Conservation (phyloP, 768 basidiomycete species). For the Grammothele lineata region DNA sequence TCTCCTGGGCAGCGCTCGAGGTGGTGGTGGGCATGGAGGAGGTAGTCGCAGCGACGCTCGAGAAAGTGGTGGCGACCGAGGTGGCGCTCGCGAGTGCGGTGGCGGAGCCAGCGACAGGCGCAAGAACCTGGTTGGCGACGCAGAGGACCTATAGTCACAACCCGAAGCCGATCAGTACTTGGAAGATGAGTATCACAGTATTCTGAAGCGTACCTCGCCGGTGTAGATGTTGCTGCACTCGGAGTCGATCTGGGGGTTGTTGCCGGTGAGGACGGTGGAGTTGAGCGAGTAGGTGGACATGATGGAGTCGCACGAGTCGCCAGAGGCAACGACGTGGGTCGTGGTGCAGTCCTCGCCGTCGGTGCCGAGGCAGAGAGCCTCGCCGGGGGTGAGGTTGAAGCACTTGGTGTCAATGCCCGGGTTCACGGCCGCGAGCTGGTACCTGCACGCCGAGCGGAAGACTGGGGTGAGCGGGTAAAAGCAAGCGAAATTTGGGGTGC, state of each 20-base stretch:
- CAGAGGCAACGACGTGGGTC: conserved; percentile 50
- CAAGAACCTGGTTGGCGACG: conserved; percentile 33
- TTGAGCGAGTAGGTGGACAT: conserved; percentile 38
- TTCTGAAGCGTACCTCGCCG: conserved; percentile 54
- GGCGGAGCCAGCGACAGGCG: conserved; percentile 34
- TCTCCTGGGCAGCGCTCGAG: conserved; percentile 23
- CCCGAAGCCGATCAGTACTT: neutral
- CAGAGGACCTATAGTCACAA: conserved; percentile 48
- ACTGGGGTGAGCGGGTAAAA: neutral
- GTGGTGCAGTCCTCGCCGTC: conserved; percentile 55
- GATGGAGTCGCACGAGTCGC: conserved; percentile 60
- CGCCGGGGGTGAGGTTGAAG: conserved; percentile 51
- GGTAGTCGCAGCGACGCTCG: conserved; percentile 3
- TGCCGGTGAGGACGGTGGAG: conserved; percentile 48
- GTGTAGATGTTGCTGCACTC: conserved; percentile 66
- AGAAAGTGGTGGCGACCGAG: conserved; percentile 14
- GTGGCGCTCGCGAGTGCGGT: neutral
- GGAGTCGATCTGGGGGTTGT: conserved; percentile 71
- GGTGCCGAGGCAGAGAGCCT: conserved; percentile 58
- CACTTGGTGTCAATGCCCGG: conserved; percentile 48
- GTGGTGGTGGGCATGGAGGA: conserved; percentile 25
- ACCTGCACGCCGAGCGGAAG: conserved; percentile 36
- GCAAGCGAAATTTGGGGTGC: no score
- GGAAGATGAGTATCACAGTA: no score
- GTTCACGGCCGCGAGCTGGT: conserved; percentile 71